Percentiles rank a stretch among this genome's conserved stretches.
Conservation (phyloP, 1,284 basidiomycete species). For the Cutaneotrichosporon daszewskae region DNA sequence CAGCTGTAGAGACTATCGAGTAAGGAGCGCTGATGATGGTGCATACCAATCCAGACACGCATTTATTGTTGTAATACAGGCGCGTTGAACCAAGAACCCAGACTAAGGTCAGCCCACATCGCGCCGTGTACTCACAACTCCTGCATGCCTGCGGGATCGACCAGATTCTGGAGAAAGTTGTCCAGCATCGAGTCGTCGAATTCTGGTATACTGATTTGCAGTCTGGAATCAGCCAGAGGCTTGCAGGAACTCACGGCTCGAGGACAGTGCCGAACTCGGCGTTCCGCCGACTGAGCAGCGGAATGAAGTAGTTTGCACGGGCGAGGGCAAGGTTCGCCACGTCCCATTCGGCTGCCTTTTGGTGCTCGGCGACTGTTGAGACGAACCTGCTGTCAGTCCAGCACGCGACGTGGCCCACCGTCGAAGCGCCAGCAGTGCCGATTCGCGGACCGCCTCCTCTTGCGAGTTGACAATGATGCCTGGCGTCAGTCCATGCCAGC, state of each 20-base stretch:
- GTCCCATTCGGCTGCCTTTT: constrained; percentile 1
- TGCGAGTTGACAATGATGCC: constrained; percentile 1
- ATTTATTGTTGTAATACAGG: too few relatives aligned
- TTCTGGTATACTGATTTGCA: neutral
- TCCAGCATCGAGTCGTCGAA: neutral
- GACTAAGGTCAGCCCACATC: too few relatives aligned
- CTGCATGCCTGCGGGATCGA: constrained; percentile 1
- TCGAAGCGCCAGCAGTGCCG: neutral
- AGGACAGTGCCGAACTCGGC: constrained; percentile 3
- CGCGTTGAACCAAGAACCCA: too few relatives aligned
- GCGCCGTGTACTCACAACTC: constrained; percentile 5
- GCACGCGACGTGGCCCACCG: neutral
- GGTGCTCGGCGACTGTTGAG: neutral
- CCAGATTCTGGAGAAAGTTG: neutral
- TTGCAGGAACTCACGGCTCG: neutral
- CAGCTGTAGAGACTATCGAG: too few relatives aligned
- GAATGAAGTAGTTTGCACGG: constrained; percentile 2
- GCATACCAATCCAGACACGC: too few relatives aligned
- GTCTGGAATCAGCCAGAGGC: neutral
- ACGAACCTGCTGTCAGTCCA: neutral
- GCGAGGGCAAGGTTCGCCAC: constrained; percentile 1
- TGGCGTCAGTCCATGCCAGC: too few relatives aligned
- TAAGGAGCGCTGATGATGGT: too few relatives aligned
- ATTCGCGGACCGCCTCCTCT: neutral
- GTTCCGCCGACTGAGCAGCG: neutral